phyloP scores from a whole-genome alignment of 495 filamentous ascomycete genomes.

The Hypomontagnella submonticulosa region DNA sequence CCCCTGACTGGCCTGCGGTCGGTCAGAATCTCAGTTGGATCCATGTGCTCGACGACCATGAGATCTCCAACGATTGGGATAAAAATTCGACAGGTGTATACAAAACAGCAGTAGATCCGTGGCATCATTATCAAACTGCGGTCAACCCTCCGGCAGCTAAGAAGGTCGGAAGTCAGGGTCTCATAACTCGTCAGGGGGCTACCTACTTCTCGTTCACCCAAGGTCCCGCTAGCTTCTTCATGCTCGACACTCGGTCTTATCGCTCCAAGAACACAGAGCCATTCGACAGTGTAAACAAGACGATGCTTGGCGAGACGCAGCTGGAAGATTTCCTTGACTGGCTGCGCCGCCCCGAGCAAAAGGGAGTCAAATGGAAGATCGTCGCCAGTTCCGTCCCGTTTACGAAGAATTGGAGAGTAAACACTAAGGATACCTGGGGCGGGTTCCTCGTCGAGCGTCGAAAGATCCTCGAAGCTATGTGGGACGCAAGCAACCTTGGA shows the following conservation, averaged over 20 bases:
- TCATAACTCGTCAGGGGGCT: conserved; percentile 57
- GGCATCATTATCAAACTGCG: conserved; percentile 82
- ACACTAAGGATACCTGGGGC: conserved; percentile 88
- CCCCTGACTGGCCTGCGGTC: conserved; percentile 83
- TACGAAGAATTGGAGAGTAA: conserved; percentile 94
- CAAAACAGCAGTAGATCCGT: conserved; percentile 83
- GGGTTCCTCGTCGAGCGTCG: conserved; percentile 84
- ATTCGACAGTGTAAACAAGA: conserved; percentile 68
- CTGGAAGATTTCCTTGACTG: conserved; percentile 81
- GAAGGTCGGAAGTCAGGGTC: conserved; percentile 48
- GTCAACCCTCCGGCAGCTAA: conserved; percentile 79
- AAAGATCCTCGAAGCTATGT: conserved; percentile 87
- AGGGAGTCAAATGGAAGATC: conserved; percentile 92
- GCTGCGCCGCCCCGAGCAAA: conserved; percentile 72
- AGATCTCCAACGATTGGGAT: conserved; percentile 73
- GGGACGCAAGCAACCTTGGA: conserved; percentile 77
- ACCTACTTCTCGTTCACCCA: conserved; percentile 90
- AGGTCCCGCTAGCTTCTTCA: conserved; percentile 92
- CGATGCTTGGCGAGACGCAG: conserved; percentile 86
- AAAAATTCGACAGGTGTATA: conserved; percentile 44
- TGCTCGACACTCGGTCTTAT: conserved; percentile 91
- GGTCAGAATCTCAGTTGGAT: conserved; percentile 87
- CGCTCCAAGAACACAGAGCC: conserved; percentile 68
- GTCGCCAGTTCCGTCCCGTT: conserved; percentile 89
- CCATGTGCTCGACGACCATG: conserved; percentile 95